Conservation (phyloP, 768 basidiomycete species). For the Myochromella boudieri region DNA sequence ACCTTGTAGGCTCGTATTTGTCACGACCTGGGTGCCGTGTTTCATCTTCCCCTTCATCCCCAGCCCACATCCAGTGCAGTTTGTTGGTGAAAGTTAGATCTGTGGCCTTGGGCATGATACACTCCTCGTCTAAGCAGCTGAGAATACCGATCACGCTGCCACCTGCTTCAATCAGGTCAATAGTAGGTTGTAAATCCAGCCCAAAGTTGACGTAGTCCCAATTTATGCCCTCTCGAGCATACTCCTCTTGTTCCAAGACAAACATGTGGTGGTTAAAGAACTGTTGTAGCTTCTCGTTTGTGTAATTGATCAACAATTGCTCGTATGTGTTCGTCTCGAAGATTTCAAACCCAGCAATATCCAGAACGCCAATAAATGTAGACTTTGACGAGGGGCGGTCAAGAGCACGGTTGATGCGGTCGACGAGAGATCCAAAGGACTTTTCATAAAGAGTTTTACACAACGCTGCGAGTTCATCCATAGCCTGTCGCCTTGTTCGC, state of each 20-base stretch:
- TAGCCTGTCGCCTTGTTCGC: conserved; percentile 85
- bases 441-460: conserved; percentile 98
- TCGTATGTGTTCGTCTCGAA: conserved; percentile 94
- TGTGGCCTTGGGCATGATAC: conserved; percentile 99
- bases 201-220: conserved; percentile 99
- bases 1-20: conserved; percentile 86
- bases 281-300: conserved; percentile 98
- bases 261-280: conserved; percentile 99
- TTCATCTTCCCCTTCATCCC: conserved; percentile 44
- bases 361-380: conserved; percentile 96
- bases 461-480: conserved; percentile 87
- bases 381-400: conserved; percentile 91
- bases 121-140: conserved; percentile 94
- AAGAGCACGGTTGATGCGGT: conserved; percentile 90
- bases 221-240: conserved; percentile 91
- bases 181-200: conserved; percentile 94
- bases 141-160: conserved; percentile 84
- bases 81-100: conserved; percentile 95
- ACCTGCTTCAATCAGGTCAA: conserved; percentile 93
- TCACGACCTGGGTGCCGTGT: conserved; percentile 68
- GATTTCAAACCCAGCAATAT: conserved; percentile 99
- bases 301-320: conserved; percentile 97
- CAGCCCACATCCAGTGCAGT: conserved; percentile 76
- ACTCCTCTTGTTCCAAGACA: conserved; percentile 98
- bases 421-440: conserved; percentile 90